These are phyloP conservation scores for Thermomyces lanuginosus DNA, from an alignment of 2,329 filamentous ascomycete genomes.

Conservation along the genomic window DNA sequence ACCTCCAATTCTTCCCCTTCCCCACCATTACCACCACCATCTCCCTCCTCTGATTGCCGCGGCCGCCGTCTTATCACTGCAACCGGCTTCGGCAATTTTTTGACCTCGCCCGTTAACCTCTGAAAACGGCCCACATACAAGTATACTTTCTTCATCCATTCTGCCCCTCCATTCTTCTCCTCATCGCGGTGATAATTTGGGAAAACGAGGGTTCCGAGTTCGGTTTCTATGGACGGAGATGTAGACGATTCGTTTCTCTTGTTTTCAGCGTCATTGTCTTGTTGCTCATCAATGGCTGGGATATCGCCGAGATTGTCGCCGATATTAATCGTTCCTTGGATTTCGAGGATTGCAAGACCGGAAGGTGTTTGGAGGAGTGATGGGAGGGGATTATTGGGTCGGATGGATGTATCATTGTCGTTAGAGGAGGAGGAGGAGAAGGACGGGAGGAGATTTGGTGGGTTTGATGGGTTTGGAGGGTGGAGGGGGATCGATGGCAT, in stretches of 20 bases:
- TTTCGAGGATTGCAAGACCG: conserved; percentile 75
- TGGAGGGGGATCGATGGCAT: conserved; percentile 31
- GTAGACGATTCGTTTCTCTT: too few relatives aligned
- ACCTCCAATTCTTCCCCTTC: conserved; percentile 41
- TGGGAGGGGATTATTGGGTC: conserved; percentile 48
- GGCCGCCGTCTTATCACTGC: conserved; percentile 54
- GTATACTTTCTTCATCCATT: conserved; percentile 83
- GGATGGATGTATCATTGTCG: conserved; percentile 4
- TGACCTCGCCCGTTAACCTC: conserved; percentile 74
- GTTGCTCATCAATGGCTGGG: conserved; percentile 10
- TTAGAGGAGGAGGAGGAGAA: conserved; percentile 2
- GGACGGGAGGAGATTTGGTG: too few relatives aligned
- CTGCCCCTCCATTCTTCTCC: conserved; percentile 34
- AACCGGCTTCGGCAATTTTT: conserved; percentile 63
- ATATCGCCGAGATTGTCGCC: conserved; percentile 6
- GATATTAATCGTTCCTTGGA: conserved; percentile 80
- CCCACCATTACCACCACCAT: conserved; percentile 19
- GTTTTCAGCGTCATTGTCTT: conserved; percentile 14
- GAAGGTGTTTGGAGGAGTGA: conserved; percentile 73
- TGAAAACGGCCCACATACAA: conserved; percentile 82
- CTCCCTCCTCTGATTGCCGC: conserved; percentile 9
- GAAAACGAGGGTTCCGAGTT: conserved; percentile 60
- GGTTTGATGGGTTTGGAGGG: too few relatives aligned
- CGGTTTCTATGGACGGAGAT: conserved; percentile 32
- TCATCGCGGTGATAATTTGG: conserved; percentile 49